Evolutionary conservation across 2,329 filamentous ascomycete species (phyloP).

Genomic region (Triangularia setosa): DNA sequence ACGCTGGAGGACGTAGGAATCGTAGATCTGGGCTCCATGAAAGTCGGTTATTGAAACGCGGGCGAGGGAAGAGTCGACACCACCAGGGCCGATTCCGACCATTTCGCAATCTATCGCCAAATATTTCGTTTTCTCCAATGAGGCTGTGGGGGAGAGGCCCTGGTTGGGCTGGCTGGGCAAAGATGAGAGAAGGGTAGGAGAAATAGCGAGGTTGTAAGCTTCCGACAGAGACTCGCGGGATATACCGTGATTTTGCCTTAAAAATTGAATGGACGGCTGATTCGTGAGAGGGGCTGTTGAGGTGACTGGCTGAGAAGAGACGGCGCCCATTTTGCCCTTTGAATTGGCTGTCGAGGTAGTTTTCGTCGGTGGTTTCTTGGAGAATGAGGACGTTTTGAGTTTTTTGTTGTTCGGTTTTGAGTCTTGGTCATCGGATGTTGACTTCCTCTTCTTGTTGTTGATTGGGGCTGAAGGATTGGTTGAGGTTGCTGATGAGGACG

Average conservation of each 20-base stretch:
- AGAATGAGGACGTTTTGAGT: neutral
- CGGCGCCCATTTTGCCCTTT: constrained; percentile 47
- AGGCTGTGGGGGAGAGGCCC: constrained; percentile 46
- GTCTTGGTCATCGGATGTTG: constrained; percentile 11
- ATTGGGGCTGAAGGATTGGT: neutral
- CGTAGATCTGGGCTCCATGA: constrained; percentile 87
- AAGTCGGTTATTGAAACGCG: constrained; percentile 91
- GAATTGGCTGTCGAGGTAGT: constrained; percentile 11
- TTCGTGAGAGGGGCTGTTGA: constrained; percentile 39
- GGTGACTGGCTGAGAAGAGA: constrained; percentile 41
- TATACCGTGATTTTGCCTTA: constrained; percentile 60
- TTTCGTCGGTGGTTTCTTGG: constrained; percentile 6
- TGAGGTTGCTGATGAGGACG: constrained; percentile 27
- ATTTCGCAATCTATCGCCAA: constrained; percentile 96
- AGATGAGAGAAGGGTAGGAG: constrained; percentile 45
- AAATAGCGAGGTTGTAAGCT: constrained; percentile 56
- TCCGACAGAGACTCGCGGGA: constrained; percentile 57
- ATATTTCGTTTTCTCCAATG: constrained; percentile 76
- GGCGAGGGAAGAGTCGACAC: constrained; percentile 71
- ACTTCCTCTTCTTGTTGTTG: constrained; percentile 13
- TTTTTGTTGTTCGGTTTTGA: neutral
- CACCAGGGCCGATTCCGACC: constrained; percentile 78
- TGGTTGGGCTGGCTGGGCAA: constrained; percentile 57
- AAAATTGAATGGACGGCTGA: constrained; percentile 45
- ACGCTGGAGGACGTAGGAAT: constrained; percentile 80